Evolutionary conservation across 345 rosid genomes (phyloP).

Genomic region (Dimocarpus longan): DNA sequence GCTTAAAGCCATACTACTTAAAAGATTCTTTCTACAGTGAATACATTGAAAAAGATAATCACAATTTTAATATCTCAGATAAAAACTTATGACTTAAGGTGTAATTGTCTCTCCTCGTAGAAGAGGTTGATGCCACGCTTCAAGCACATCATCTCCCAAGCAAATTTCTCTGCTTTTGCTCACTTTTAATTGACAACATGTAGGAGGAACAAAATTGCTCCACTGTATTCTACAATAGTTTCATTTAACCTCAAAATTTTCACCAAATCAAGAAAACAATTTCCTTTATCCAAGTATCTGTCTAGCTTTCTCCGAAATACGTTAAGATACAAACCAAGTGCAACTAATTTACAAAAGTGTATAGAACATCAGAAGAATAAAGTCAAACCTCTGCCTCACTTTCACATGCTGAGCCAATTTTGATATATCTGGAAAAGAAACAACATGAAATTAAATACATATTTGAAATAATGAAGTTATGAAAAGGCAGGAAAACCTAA

Average conservation of each 20-base stretch:
- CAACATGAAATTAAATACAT: conserved; percentile 21
- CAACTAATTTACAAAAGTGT: background rate
- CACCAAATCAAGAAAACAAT: background rate
- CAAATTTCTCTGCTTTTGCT: background rate
- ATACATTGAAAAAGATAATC: background rate
- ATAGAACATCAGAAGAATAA: conserved; percentile 20
- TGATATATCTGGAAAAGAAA: conserved; percentile 58
- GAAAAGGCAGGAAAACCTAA: background rate
- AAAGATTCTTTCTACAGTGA: background rate
- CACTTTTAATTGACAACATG: background rate
- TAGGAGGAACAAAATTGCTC: background rate
- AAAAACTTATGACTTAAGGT: background rate
- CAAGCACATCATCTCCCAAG: background rate
- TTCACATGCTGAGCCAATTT: conserved; percentile 81
- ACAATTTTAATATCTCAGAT: background rate
- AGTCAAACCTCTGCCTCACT: conserved; percentile 89
- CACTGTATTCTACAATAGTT: background rate
- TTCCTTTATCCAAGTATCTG: background rate
- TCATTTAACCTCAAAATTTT: background rate
- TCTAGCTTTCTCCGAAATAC: background rate
- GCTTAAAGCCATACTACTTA: background rate
- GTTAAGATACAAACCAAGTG: background rate
- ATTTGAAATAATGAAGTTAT: background rate
- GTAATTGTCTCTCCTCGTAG: background rate
- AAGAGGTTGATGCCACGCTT: background rate